A percentile compares a stretch with the other conserved stretches of the same genome.
Conservation (phyloP, 192 early-diverging fungal species). For the Dimargaris verticillata region DNA sequence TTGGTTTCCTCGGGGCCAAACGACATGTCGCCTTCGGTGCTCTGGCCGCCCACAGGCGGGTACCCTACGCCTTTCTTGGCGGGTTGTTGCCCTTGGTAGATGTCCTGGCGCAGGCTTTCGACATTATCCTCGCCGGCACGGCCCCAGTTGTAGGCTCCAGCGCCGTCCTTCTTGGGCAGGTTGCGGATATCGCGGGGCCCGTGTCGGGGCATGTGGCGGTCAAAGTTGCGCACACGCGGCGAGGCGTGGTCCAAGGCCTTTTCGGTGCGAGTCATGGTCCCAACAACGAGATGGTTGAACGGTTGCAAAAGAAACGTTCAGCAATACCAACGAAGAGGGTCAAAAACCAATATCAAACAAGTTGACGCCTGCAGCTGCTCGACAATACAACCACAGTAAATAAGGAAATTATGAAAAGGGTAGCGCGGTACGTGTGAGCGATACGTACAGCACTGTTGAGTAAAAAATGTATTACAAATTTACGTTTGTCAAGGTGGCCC, state of each 20-base stretch:
- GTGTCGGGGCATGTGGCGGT: conserved; percentile 2
- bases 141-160: conserved; percentile 9
- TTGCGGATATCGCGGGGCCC: conserved; percentile 2
- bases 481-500: too few species aligned
- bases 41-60: background rate
- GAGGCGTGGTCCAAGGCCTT: background rate
- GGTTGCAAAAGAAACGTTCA: too few species aligned
- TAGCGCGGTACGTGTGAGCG: too few species aligned
- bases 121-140: background rate
- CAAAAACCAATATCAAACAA: too few species aligned
- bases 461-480: too few species aligned
- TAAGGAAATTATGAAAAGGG: too few species aligned
- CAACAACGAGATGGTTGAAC: background rate
- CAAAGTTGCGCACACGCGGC: background rate
- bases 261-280: background rate
- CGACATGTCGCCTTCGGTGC: conserved; percentile 3
- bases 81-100: background rate
- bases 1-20: background rate
- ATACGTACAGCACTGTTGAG: too few species aligned
- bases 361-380: too few species aligned
- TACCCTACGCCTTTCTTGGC: too few species aligned
- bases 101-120: background rate
- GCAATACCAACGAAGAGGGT: too few species aligned
- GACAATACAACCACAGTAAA: too few species aligned
- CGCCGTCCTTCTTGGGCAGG: conserved; percentile 4